Evolutionary conservation across 2,329 filamentous ascomycete genomes (phyloP).

Genomic region (Periconia macrospinosa): DNA sequence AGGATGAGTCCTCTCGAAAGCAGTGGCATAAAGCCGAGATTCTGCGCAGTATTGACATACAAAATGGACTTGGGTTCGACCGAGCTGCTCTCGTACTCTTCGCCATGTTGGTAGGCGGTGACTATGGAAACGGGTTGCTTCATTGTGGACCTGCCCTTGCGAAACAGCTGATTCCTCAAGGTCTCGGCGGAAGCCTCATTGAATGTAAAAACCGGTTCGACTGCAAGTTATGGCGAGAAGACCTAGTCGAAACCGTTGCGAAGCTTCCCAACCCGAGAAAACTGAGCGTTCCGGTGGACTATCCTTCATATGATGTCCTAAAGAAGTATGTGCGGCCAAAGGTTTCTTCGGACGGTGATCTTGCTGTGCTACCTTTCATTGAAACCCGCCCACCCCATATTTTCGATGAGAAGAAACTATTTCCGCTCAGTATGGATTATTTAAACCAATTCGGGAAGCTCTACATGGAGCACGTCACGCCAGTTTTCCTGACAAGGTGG

Average conservation of each 20-base stretch:
- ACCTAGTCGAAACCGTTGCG: slow-evolving; percentile 14
- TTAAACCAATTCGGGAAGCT: slow-evolving; percentile 44
- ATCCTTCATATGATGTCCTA: slow-evolving; percentile 29
- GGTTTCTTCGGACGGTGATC: slow-evolving; percentile 34
- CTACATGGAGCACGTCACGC: slow-evolving; percentile 44
- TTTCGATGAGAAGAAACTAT: slow-evolving; percentile 40
- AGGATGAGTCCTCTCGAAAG: slow-evolving; percentile 20
- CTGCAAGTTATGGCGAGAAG: slow-evolving; percentile 27
- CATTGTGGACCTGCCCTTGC: slow-evolving; percentile 41
- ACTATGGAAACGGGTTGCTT: slow-evolving; percentile 44
- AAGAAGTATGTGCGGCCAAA: slow-evolving; percentile 43
- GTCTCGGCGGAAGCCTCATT: slow-evolving; percentile 35
- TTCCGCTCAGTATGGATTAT: slow-evolving; percentile 32
- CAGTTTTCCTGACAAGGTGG: slow-evolving; percentile 38
- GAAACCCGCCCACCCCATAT: not conserved
- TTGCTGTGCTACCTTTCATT: slow-evolving; percentile 21
- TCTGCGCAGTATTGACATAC: slow-evolving; percentile 31
- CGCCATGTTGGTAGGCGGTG: slow-evolving; percentile 46
- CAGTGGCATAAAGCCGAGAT: slow-evolving; percentile 30
- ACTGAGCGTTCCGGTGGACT: slow-evolving; percentile 13
- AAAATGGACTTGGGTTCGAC: slow-evolving; percentile 32
- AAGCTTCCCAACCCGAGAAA: not conserved
- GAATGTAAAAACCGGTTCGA: slow-evolving; percentile 19
- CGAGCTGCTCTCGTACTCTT: slow-evolving; percentile 44
- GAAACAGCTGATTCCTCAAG: slow-evolving; percentile 23